phyloP scores from a whole-genome alignment of 768 basidiomycete genomes.

The Xerocomus brunneocitrinus region DNA sequence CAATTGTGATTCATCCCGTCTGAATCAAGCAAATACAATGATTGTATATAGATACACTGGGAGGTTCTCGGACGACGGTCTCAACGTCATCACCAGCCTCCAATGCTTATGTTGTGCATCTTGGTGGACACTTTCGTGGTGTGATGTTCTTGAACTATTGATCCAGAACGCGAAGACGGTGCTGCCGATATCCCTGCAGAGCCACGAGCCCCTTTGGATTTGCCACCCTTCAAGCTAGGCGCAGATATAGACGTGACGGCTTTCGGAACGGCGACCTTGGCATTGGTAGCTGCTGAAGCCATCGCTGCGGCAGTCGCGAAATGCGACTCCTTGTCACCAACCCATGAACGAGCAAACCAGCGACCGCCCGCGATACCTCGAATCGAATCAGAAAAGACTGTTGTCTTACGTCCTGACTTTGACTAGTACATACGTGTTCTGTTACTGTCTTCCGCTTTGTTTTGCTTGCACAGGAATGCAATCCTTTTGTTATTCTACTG shows the following conservation, averaged over 20 bases:
- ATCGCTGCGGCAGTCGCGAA: conserved; percentile 40
- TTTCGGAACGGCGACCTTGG: conserved; percentile 33
- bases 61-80: conserved; percentile 14
- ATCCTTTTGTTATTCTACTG: conserved; percentile 1
- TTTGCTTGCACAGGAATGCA: neutral
- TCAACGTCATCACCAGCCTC: conserved; percentile 44
- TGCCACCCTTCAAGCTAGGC: conserved; percentile 38
- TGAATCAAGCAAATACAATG: neutral
- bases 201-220: conserved; percentile 35
- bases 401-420: no score
- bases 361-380: conserved; percentile 80
- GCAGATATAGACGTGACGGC: conserved; percentile 45
- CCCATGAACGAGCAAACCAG: conserved; percentile 78
- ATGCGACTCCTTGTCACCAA: conserved; percentile 78
- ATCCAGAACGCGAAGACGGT: conserved; percentile 52
- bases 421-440: no score
- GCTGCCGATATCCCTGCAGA: conserved; percentile 45
- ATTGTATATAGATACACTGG: conserved; percentile 9
- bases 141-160: conserved; percentile 44
- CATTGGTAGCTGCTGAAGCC: conserved; percentile 22
- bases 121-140: conserved; percentile 54
- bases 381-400: conserved; percentile 29
- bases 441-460: neutral
- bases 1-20: no score
- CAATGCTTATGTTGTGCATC: conserved; percentile 58